Conservation (phyloP, 352 stramenopile genomes). For the Ophiocytium majus region DNA sequence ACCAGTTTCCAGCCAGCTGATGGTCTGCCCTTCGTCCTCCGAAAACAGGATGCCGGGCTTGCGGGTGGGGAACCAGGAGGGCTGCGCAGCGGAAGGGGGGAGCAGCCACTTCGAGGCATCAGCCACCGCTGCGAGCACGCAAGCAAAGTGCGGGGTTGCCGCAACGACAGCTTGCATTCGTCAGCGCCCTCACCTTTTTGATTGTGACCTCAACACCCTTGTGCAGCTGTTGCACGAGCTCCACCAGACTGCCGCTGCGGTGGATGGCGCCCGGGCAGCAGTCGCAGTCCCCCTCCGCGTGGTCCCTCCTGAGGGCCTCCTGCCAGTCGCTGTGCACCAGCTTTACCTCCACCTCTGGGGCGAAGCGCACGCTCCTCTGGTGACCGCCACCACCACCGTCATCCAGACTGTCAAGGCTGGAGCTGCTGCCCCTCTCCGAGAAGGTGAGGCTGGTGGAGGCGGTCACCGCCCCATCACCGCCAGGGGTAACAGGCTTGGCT, state of each 20-base stretch:
- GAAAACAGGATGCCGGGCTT: constrained; percentile 14
- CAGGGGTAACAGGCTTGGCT: too few species aligned
- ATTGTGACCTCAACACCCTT: neutral
- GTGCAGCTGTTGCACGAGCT: constrained; percentile 4
- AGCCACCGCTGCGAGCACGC: neutral
- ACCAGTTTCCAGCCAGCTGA: neutral
- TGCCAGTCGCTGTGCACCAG: constrained; percentile 13
- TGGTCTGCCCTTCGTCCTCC: constrained; percentile 1
- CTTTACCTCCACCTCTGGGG: neutral
- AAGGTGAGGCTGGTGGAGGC: too few species aligned
- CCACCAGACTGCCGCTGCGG: neutral
- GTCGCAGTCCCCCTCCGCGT: neutral
- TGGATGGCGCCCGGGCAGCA: neutral
- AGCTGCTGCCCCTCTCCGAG: too few species aligned
- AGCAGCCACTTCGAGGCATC: neutral
- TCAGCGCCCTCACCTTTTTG: neutral
- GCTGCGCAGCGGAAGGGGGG: neutral
- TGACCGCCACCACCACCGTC: neutral
- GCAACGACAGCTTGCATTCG: neutral
- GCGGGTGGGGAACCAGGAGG: neutral
- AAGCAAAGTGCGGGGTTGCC: neutral
- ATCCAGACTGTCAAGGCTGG: too few species aligned
- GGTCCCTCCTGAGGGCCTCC: neutral
- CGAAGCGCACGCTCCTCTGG: neutral
- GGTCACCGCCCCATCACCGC: too few species aligned